Conservation (phyloP, 225 moss, liverwort and hornwort genomes). For the Marchantia paleacea region DNA sequence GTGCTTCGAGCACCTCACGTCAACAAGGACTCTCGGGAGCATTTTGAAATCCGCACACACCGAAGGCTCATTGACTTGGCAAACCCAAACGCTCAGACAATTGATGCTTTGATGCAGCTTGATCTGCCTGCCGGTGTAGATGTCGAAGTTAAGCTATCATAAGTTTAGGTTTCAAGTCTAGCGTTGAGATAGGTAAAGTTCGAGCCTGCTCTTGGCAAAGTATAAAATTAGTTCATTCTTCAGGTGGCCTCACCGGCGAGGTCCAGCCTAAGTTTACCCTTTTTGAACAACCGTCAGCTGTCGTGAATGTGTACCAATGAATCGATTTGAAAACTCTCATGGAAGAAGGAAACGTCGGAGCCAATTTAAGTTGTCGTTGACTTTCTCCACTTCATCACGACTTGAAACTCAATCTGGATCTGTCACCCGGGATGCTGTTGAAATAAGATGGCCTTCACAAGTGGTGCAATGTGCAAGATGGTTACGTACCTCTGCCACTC, state of each 20-base stretch:
- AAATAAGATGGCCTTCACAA: no score
- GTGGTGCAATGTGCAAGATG: no score
- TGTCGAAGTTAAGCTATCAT: constrained; percentile 63
- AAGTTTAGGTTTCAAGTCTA: neutral
- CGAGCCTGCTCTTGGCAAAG: neutral
- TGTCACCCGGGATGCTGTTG: no score
- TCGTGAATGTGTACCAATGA: no score
- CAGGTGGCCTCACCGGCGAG: neutral
- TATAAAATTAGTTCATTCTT: neutral
- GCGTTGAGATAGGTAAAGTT: neutral
- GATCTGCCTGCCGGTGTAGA: constrained; percentile 78
- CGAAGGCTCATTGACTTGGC: constrained; percentile 85
- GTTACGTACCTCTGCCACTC: no score
- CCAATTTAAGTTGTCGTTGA: neutral
- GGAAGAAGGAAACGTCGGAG: neutral
- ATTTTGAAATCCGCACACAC: constrained; percentile 80
- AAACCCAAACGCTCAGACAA: constrained; percentile 91
- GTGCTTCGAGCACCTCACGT: constrained; percentile 83
- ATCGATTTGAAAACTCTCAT: neutral
- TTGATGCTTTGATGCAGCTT: constrained; percentile 98
- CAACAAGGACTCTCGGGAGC: constrained; percentile 82
- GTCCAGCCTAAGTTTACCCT: neutral
- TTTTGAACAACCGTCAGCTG: neutral
- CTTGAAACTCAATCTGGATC: no score
- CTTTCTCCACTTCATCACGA: neutral